These are phyloP conservation scores for Sporothrix brunneoviolacea DNA, from an alignment of 2,329 filamentous ascomycete species.

Conservation along the genomic window DNA sequence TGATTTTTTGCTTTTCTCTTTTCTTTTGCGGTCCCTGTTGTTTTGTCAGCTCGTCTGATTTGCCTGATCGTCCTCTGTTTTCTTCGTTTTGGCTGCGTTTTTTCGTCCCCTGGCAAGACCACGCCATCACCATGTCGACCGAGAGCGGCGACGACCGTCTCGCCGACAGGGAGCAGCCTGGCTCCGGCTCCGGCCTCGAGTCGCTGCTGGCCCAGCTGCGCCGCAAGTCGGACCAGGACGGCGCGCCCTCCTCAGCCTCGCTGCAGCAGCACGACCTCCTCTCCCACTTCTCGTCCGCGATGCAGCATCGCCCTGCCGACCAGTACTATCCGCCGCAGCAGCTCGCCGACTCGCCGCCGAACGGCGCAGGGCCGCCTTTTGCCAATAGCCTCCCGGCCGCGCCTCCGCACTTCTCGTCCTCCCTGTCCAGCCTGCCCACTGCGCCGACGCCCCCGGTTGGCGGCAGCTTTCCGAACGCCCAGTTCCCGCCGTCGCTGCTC, in stretches of 20 bases:
- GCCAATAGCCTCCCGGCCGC: conserved; percentile 18
- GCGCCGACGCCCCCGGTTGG: conserved; percentile 40
- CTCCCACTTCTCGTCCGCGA: conserved; percentile 21
- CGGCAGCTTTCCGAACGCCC: conserved; percentile 32
- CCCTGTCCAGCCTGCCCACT: conserved; percentile 30
- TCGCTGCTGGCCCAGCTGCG: conserved; percentile 37
- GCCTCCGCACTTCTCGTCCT: conserved; percentile 9
- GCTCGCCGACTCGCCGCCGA: conserved; percentile 23
- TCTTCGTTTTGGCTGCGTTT: not conserved
- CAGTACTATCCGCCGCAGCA: conserved; percentile 22
- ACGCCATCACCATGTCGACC: conserved; percentile 14
- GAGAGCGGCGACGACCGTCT: conserved; percentile 9
- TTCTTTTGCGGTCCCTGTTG: not conserved
- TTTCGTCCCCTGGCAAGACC: not conserved
- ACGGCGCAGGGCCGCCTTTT: conserved; percentile 17
- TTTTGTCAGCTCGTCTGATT: too few species aligned
- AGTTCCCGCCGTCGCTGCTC: conserved; percentile 35
- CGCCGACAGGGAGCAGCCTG: conserved; percentile 22
- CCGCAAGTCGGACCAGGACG: conserved; percentile 26
- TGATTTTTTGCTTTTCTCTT: not conserved
- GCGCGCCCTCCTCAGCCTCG: conserved; percentile 18
- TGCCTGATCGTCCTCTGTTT: not conserved
- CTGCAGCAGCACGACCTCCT: conserved; percentile 24
- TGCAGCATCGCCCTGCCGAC: conserved; percentile 17
- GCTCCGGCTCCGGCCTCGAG: conserved; percentile 28